phyloP scores from a whole-genome alignment of 116 monocot species.

The Iris pallida region DNA sequence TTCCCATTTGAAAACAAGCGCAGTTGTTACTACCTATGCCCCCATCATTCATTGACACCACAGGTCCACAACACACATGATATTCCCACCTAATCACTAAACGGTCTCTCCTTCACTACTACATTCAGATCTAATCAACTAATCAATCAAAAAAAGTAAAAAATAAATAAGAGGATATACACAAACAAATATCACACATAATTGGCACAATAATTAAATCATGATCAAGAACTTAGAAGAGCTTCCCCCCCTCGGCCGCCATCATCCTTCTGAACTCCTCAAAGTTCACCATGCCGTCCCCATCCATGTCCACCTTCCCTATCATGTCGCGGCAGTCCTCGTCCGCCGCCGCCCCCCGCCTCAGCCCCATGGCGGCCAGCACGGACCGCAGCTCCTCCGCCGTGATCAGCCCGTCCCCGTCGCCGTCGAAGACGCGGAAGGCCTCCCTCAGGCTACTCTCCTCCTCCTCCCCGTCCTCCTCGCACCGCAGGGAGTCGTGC shows the following conservation, averaged over 20 bases:
- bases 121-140: too few relatives aligned
- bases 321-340: conserved; percentile 58
- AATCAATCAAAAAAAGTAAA: too few relatives aligned
- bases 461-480: neutral
- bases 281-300: conserved; percentile 66
- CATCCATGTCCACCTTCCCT: conserved; percentile 54
- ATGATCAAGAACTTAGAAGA: neutral
- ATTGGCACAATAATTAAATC: too few relatives aligned
- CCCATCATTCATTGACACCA: too few relatives aligned
- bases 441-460: conserved; percentile 21
- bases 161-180: too few relatives aligned
- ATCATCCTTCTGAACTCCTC: conserved; percentile 84
- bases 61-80: too few relatives aligned
- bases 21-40: too few relatives aligned
- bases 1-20: too few relatives aligned
- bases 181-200: too few relatives aligned
- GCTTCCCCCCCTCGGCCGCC: conserved; percentile 13
- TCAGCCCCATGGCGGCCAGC: conserved; percentile 38
- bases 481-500: conserved; percentile 8
- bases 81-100: too few relatives aligned
- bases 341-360: conserved; percentile 21
- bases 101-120: too few relatives aligned
- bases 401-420: conserved; percentile 43
- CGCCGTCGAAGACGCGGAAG: conserved; percentile 31
- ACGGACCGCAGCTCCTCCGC: conserved; percentile 53